These are phyloP conservation scores for Closterium sp. DNA, from an alignment of 139 green algal genomes.

Conservation along the genomic window DNA sequence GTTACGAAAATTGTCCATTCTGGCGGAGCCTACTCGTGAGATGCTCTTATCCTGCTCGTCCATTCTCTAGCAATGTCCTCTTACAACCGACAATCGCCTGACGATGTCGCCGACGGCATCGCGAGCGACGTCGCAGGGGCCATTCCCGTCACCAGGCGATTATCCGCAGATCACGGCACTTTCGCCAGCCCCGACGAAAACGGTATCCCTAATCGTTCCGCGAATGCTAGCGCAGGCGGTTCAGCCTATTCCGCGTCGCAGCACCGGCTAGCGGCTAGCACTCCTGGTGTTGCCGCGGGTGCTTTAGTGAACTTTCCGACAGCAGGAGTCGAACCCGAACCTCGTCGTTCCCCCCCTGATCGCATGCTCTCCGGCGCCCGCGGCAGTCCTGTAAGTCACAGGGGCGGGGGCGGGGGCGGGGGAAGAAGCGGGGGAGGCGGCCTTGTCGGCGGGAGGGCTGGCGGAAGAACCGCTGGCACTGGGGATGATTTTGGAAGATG, in stretches of 20 bases:
- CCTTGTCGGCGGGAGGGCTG: background rate
- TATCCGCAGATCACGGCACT: background rate
- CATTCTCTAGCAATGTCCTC: background rate
- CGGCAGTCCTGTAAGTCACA: background rate
- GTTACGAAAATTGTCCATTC: too few relatives aligned
- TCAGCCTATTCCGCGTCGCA: background rate
- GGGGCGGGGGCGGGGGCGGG: too few relatives aligned
- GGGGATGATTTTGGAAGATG: background rate
- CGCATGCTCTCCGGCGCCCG: background rate
- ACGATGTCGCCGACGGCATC: background rate
- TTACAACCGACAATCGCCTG: background rate
- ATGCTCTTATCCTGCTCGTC: background rate
- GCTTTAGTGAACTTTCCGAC: background rate
- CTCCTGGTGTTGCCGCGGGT: background rate
- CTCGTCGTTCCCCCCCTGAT: background rate
- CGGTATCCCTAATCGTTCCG: background rate
- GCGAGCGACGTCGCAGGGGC: background rate
- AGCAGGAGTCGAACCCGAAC: background rate
- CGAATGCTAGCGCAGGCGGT: background rate
- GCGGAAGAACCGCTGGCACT: background rate
- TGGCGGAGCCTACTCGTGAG: background rate
- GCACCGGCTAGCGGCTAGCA: background rate
- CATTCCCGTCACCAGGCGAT: background rate
- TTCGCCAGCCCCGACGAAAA: background rate
- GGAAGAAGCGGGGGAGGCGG: background rate